These are phyloP conservation scores for Sarcodon aspratus DNA, from an alignment of 768 basidiomycete species.

Conservation along the genomic window DNA sequence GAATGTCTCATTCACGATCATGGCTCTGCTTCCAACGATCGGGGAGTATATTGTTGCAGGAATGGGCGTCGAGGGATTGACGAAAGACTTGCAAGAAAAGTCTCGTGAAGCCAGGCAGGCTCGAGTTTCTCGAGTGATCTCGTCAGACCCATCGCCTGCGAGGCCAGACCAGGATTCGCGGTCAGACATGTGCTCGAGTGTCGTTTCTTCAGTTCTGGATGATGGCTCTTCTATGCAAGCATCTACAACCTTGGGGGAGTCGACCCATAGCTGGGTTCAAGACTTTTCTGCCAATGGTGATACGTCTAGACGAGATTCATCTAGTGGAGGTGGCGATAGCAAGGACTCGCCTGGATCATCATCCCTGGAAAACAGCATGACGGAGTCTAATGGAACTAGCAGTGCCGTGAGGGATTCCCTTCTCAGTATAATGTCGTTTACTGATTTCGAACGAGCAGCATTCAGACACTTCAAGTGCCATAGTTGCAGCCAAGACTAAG, in stretches of 20 bases:
- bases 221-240: constrained; percentile 24
- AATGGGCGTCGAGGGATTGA: constrained; percentile 71
- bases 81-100: constrained; percentile 37
- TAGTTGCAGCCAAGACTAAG: constrained; percentile 37
- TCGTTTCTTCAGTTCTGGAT: constrained; percentile 28
- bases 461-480: background rate
- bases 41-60: constrained; percentile 51
- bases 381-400: background rate
- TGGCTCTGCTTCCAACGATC: constrained; percentile 59
- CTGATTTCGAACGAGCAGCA: background rate
- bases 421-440: background rate
- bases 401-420: background rate
- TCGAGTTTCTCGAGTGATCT: constrained; percentile 23
- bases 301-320: background rate
- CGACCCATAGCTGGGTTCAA: constrained; percentile 33
- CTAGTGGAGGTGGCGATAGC: background rate
- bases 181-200: constrained; percentile 33
- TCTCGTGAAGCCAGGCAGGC: constrained; percentile 23
- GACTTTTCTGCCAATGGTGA: constrained; percentile 15
- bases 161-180: constrained; percentile 21
- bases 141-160: constrained; percentile 16
- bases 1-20: constrained; percentile 65
- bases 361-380: background rate
- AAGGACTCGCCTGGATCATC: background rate
- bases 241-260: constrained; percentile 17